Evolutionary conservation across 169 alveolate genomes (phyloP), one percentile per base, ranked within the genome.

Genomic region (Plasmodium reichenowi): DNA sequence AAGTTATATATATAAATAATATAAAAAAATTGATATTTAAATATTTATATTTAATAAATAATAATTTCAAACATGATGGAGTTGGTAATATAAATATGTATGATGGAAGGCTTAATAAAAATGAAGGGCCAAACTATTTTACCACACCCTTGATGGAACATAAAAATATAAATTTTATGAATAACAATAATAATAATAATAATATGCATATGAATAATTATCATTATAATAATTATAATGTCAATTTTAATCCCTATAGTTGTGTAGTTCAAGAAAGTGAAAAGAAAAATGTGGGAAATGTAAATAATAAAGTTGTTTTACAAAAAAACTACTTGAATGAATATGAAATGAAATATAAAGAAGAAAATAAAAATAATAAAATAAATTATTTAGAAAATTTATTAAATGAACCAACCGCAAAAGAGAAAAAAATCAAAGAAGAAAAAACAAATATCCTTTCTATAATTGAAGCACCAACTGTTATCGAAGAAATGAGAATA

Each of bases 401-500:
- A 58, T 29, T 87, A 52, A 68, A 89, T 58, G 88, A 71, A 24
- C 83, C 91, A 29, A 78, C 85, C 12, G 87, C 93, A 88, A 88
- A 88, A 54, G 88, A 88, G 75, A 76, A 75, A 64, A 70, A 73
- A 54, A 54, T 63, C 20, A 74, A 88, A 86, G 68, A 76, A 72
- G 75, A 88, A 71, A 88, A 64, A 60, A 64, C 93, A 50, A 93
- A 68, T 58, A 89, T 72, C 26, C 85, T 78, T 10, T 74, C 93
- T 22, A 72, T 70, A 64, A 74, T 67, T 26, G 83, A 93, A 47
- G 76, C 94, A 75, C 94, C 93, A 70, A 59, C 93, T 70, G 74
- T 89, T n/a, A 88, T 94, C 15, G 93, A 86, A 43, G 93, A 93
- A 58, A 50, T 89, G 71, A n/a, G 88, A 58, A 66, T 87, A 38